Conservation (phyloP, 1,284 basidiomycete genomes). For the Trichosporon ovoides region DNA sequence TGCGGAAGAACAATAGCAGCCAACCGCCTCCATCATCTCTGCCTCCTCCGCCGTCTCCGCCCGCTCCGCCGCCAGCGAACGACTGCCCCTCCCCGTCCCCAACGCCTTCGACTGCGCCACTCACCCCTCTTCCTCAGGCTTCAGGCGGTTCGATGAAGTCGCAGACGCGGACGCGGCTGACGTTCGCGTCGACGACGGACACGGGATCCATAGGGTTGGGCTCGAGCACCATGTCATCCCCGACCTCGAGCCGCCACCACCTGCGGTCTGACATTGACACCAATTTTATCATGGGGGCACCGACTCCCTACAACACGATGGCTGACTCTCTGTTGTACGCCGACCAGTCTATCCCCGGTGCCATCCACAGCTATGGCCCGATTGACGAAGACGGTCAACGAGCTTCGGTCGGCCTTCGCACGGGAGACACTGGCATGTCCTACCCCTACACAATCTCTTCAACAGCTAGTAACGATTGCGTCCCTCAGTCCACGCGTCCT, state of each 20-base stretch:
- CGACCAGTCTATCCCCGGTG: background rate
- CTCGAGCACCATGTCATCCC: background rate
- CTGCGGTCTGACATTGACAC: constrained; percentile 3
- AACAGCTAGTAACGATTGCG: constrained; percentile 8
- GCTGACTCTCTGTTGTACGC: constrained; percentile 11
- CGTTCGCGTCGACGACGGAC: background rate
- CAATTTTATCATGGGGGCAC: constrained; percentile 16
- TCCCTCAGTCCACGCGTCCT: constrained; percentile 33
- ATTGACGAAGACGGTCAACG: background rate
- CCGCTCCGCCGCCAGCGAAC: background rate
- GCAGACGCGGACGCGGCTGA: background rate
- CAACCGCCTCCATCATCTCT: background rate
- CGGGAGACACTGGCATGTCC: background rate
- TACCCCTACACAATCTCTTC: constrained; percentile 9
- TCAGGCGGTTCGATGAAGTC: background rate
- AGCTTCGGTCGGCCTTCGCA: constrained; percentile 3
- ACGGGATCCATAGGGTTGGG: background rate
- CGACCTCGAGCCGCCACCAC: constrained; percentile 2
- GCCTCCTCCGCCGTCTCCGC: background rate
- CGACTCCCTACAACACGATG: constrained; percentile 36
- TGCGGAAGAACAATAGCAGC: background rate
- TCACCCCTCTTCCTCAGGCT: background rate
- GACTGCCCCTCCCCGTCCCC: background rate
- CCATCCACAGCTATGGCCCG: constrained; percentile 7
- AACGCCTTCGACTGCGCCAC: background rate